Evolutionary conservation across 805 yeast genomes (phyloP), one percentile per base, ranked within the genome.

Genomic region (Starmerella khaoyaiensis): DNA sequence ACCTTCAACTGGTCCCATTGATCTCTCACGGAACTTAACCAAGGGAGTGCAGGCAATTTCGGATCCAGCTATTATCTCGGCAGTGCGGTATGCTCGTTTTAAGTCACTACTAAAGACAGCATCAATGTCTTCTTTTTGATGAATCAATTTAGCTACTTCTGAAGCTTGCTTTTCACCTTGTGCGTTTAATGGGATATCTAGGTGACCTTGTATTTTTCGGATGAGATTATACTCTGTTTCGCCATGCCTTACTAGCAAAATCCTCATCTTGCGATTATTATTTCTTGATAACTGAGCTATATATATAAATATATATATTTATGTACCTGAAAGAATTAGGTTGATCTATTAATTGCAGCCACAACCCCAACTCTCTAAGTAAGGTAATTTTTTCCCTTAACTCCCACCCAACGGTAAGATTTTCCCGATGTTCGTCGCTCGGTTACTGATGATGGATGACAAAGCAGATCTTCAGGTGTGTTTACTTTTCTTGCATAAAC

Each of bases 181-280:
- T 3, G 37, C 44, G 27, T 51, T 50, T 16, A 51, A 38, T 5
- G 36, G 39, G 5, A 43, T 43, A 24, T 51, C 52, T 2, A 19
- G 16, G 24, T 46, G 49, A 14, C 55, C 55, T 33, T 51, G 55
- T 12, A 50, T 36, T 2, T 49, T 27, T 16, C 41, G 21, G 37
- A 41, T 46, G n/a, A 24, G 33, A 29, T 51, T 51, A 21, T 36
- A 35, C 20, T 39, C 42, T 1, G 55, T 51, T 25, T 51, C 53
- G 27, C 55, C 55, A 25, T 51, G 55, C 11, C 55, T 31, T 6
- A 51, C 20, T 1, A 49, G 21, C 4, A 42, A 22, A 12, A 51
- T 23, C 10, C 45, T 25, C 50, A 49, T 48, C 23, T 16, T 21
- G 15, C 15, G 11, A 23, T 11, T 23, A 23, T 23, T 23, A 23